Evolutionary conservation across 306 rosid species (phyloP), one percentile per base, ranked within the genome.

Genomic region (Glycyrrhiza uralensis): DNA sequence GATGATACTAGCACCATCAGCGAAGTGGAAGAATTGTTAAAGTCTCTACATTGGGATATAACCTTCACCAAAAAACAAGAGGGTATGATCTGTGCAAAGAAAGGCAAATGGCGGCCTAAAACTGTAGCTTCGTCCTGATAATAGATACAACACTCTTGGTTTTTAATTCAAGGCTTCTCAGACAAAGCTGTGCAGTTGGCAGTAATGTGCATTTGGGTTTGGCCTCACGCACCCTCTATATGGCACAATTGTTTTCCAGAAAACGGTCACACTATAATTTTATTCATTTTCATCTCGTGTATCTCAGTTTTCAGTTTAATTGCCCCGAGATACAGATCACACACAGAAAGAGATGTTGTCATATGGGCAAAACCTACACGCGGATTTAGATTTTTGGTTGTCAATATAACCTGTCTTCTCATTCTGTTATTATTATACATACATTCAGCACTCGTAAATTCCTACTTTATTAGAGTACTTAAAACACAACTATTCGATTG

Each of bases 31-130:
- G 82, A 76, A 76, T 67, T 86, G 77, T 82, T 89, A 61, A 94
- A 88, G 81, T 91, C 97, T 65, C 72, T 91, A 69, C 98, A 73
- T 29, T 94, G 98, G 96, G 96, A 94, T 80, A 88, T 94, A 67
- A 82, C 83, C 66, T 74, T 35, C 80, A 79, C 86, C 66, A 89
- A 87, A 67, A 75, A 83, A 67, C 84, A 86, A 81, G 96, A 87
- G 79, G 92, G 90, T 24, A 47, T 91, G 83, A 88, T 94, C 32
- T 85, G 87, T 51, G 96, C 97, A 38, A 88, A 84, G 87, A 94
- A 83, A 80, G 93, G 97, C 10, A 65, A 56, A n/a, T 89, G 96
- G 97, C 61, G 95, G 66, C 97, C 98, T 6, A 76, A 64, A 2
- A 39, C 65, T 28, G 56, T 81, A 20, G 93, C 84, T 28, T 69